Conservation (phyloP, 2,329 filamentous ascomycete species). For the Verticillium nubilum region DNA sequence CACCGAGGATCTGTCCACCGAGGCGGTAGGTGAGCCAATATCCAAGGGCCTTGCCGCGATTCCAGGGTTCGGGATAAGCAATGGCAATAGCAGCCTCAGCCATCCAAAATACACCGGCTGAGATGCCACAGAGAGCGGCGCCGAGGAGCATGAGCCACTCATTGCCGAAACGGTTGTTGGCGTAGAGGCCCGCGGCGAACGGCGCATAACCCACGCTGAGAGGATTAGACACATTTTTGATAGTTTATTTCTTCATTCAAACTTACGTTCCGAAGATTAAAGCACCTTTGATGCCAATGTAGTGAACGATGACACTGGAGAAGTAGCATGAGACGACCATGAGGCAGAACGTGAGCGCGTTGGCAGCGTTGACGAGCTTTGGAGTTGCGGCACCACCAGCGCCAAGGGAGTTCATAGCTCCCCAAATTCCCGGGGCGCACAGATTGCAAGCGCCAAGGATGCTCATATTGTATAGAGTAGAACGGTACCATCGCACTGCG, state of each 20-base stretch:
- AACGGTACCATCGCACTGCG: constrained; percentile 62
- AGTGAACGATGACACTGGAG: constrained; percentile 56
- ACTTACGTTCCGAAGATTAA: constrained; percentile 63
- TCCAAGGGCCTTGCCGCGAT: constrained; percentile 58
- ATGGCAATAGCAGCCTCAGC: constrained; percentile 70
- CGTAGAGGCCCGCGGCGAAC: constrained; percentile 66
- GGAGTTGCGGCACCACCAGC: constrained; percentile 62
- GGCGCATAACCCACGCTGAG: constrained; percentile 60
- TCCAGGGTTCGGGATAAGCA: constrained; percentile 65
- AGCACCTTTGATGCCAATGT: constrained; percentile 65
- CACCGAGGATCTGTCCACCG: constrained; percentile 63
- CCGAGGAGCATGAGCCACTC: constrained; percentile 67
- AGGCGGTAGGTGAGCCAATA: constrained; percentile 60
- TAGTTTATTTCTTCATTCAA: no score
- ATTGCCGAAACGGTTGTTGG: constrained; percentile 63
- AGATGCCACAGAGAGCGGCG: constrained; percentile 63
- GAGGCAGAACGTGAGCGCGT: constrained; percentile 65
- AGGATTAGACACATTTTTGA: background rate
- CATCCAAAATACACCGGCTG: constrained; percentile 71
- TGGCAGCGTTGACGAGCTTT: constrained; percentile 64
- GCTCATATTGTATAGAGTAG: constrained; percentile 67
- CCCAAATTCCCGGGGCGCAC: constrained; percentile 66
- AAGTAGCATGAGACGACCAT: constrained; percentile 70
- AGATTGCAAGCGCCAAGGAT: constrained; percentile 68
- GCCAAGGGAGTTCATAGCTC: constrained; percentile 67